phyloP scores from a whole-genome alignment of 2,329 filamentous ascomycete genomes.

The Colletotrichum sublineola region DNA sequence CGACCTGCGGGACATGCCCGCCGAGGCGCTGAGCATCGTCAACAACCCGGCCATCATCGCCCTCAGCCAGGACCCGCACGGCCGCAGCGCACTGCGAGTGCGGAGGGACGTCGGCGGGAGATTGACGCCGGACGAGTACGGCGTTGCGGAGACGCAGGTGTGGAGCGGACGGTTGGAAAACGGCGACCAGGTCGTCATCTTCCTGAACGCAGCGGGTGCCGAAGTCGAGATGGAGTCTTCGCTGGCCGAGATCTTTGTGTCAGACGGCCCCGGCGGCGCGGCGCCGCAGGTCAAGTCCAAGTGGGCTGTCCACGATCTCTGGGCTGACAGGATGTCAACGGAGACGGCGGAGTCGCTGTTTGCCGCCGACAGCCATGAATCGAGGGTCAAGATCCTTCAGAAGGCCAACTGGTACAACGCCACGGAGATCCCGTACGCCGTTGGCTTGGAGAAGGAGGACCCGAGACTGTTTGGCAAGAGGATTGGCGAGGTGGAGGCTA shows the following conservation, averaged over 20 bases:
- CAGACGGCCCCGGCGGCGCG: conserved; percentile 44
- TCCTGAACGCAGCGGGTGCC: conserved; percentile 42
- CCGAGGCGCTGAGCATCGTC: conserved; percentile 43
- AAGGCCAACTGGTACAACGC: conserved; percentile 44
- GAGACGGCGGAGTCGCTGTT: conserved; percentile 39
- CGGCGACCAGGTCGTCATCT: conserved; percentile 42
- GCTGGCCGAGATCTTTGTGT: conserved; percentile 45
- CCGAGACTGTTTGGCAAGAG: conserved; percentile 44
- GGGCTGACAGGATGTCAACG: conserved; percentile 43
- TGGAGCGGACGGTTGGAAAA: conserved; percentile 48
- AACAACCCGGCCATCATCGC: conserved; percentile 46
- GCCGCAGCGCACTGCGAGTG: conserved; percentile 47
- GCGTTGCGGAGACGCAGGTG: conserved; percentile 48
- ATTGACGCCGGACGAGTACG: conserved; percentile 47
- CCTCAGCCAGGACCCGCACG: conserved; percentile 54
- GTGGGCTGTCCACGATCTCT: conserved; percentile 45
- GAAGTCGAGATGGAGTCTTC: conserved; percentile 38
- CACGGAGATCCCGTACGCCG: conserved; percentile 42
- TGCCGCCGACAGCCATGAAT: conserved; percentile 27
- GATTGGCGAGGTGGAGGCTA: conserved; percentile 41
- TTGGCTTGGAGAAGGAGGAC: conserved; percentile 42
- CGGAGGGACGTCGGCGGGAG: conserved; percentile 52
- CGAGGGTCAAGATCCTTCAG: conserved; percentile 25
- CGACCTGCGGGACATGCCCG: conserved; percentile 49
- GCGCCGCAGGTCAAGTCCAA: conserved; percentile 42